A percentile compares a stretch with the other conserved stretches of the same genome.
Evolutionary conservation across 2,329 filamentous ascomycete species (phyloP).

Genomic region (Boeremia lycopersici): DNA sequence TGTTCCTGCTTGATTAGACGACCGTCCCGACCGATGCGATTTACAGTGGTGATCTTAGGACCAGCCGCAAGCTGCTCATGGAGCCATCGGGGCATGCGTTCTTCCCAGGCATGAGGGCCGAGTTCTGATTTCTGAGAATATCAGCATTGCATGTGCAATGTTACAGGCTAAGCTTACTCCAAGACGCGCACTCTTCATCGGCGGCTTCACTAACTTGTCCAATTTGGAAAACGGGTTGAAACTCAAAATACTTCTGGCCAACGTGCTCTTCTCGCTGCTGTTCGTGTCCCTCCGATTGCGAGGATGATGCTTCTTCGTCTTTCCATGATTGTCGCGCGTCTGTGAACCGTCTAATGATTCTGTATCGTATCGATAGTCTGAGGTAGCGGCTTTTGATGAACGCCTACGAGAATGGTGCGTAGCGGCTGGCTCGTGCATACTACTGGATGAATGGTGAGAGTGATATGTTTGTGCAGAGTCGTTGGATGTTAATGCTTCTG

Average conservation of each 20-base stretch:
- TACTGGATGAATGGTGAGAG: conserved; percentile 39
- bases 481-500: conserved; percentile 48
- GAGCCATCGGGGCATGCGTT: conserved; percentile 53
- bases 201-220: conserved; percentile 37
- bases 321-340: conserved; percentile 23
- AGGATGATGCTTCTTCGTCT: conserved; percentile 32
- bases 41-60: conserved; percentile 47
- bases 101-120: conserved; percentile 56
- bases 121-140: conserved; percentile 49
- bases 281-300: conserved; percentile 34
- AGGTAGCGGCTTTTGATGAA: conserved; percentile 20
- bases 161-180: conserved; percentile 36
- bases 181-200: conserved; percentile 39
- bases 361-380: conserved; percentile 4
- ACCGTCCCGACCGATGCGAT: conserved; percentile 52
- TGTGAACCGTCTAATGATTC: conserved; percentile 20
- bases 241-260: conserved; percentile 42
- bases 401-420: conserved; percentile 30
- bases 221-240: conserved; percentile 42
- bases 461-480: conserved; percentile 42
- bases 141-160: conserved; percentile 17
- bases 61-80: conserved; percentile 50
- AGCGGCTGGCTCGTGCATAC: conserved; percentile 35
- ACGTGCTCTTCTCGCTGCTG: conserved; percentile 43
- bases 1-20: conserved; percentile 49